Base-by-base conservation (phyloP, 805 yeast genomes). In the Priceomyces fermenticarens region DNA sequence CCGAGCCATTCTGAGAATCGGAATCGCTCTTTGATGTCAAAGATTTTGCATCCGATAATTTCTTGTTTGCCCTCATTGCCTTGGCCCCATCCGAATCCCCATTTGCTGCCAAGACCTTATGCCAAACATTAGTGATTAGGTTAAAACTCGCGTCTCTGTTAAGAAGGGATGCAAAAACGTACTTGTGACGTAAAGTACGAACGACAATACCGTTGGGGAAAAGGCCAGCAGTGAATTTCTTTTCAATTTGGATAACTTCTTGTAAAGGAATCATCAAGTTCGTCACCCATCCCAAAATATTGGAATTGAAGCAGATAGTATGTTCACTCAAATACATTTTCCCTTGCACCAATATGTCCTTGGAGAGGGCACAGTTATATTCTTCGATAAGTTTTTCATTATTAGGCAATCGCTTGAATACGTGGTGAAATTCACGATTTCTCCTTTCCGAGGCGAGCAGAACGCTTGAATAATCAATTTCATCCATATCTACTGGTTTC, bases 121-220 rank as follows among this genome's bases (percentile, higher is more conserved):
- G 76, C 91, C 93, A 85, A 6, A 83, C 76, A 36, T 71, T 75
- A 4, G 78, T 70, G 38, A 86, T 73, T 28, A 78, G 57, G 39
- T 65, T 69, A 49, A 67, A 75, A 0, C 78, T 65, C 0, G 67
- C 42, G 58, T 84, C 90, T 49, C 90, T 69, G 3, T 80, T 67
- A 20, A 81, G 64, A 45, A 84, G 78, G 0, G 85, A 75, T 0
- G 88, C 88, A 67, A 84, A 84, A 0, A 73, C 70, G 54, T 77
- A 80, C 49, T 74, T 78, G 17, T 75, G 77, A 51, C 83, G 85
- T 36, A 81, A 60, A 1, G 89, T 83, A 41, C 77, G 73, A 15
- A 84, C 72, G 33, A 74, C 72, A 46, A 84, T 74, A 0, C 85
- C 88, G 53, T 83, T 84, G 4, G 88, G 88, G 45, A 84, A 81